Base-by-base conservation (phyloP, 2,329 filamentous ascomycete genomes). In the Colletotrichum sidae region DNA sequence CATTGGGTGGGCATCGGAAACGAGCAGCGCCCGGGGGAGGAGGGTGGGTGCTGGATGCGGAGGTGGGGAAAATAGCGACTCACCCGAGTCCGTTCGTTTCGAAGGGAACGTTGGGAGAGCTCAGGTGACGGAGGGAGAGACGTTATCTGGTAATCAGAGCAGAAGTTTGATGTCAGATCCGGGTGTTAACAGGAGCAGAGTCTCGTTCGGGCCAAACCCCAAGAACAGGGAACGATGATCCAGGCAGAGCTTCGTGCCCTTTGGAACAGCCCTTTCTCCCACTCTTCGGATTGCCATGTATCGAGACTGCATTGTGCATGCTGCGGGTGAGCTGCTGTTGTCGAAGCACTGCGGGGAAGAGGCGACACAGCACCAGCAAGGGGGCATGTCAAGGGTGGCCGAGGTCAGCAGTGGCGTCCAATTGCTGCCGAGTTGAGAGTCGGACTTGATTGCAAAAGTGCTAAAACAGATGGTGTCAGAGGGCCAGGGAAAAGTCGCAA, bases 351-450 rank as follows among this genome's bases (percentile, higher is more conserved):
- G 52, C 41, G 52, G 52, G 41, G 52, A 55, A 15, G 33, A 41
- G 39, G 39, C 12, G 45, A 55, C n/a, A 52, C 49, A 52, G n/a
- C 34, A n/a, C 15, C 37, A 51, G 49, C 33, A 53, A 50, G 49
- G 47, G 39, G 37, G 13, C 25, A 39, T n/a, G 49, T 42, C 11
- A 33, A 54, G 13, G 17, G 47, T 39, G 49, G 49, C 55, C 25
- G 39, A 62, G 53, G 45, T 35, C 54, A 62, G 60, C 33, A 15
- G 56, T 41, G 56, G 56, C 56, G 56, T 38, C 51, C 56, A 55
- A 50, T 55, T 8, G 13, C 38, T 53, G 50, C 38, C 50, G 51
- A n/a, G n/a, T 17, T 38, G 8, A 38, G 56, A 13, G 35, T 6
- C 12, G 17, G 10, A 41, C 38, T 51, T 51, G 34, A 39, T 33